Evolutionary conservation across 352 stramenopile species (phyloP).

Genomic region (Phytophthora sojae): DNA sequence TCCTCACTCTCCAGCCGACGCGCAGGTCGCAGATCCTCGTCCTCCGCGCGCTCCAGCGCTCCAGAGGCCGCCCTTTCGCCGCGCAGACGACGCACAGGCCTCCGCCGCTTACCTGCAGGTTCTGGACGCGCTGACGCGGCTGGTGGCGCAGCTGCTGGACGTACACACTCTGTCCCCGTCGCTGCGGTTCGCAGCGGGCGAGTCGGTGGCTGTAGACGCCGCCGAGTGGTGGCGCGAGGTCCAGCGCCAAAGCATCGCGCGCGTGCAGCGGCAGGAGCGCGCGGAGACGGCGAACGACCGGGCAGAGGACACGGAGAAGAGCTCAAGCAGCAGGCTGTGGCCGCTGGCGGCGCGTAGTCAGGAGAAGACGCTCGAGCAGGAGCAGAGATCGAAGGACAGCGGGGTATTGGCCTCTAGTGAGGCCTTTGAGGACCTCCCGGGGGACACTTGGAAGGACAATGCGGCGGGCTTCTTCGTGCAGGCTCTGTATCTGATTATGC

Average conservation of each 20-base stretch:
- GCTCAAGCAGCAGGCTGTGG: constrained; percentile 17
- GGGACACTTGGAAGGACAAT: constrained; percentile 6
- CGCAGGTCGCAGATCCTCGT: background rate
- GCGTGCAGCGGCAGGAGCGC: constrained; percentile 16
- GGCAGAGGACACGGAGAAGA: constrained; percentile 1
- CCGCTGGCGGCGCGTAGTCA: constrained; percentile 14
- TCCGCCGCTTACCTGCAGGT: constrained; percentile 37
- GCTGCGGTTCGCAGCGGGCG: constrained; percentile 40
- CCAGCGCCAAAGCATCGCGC: constrained; percentile 36
- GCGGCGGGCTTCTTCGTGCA: constrained; percentile 23
- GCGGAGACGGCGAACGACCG: background rate
- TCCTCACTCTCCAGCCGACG: background rate
- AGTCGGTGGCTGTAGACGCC: constrained; percentile 43
- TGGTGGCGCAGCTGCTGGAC: constrained; percentile 43
- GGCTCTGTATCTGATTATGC: constrained; percentile 32
- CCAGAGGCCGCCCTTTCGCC: background rate
- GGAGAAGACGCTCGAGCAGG: background rate
- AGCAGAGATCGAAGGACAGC: background rate
- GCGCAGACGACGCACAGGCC: constrained; percentile 1
- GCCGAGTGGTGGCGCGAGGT: constrained; percentile 56
- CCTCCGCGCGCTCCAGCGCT: background rate
- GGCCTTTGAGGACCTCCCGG: constrained; percentile 28
- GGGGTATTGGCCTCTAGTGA: constrained; percentile 1
- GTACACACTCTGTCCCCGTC: constrained; percentile 50
- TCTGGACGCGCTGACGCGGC: constrained; percentile 37